A percentile compares a stretch with the other conserved stretches of the same genome.
phyloP scores from a whole-genome alignment of 1,284 basidiomycete species.

The Xerocomus nothofagi region DNA sequence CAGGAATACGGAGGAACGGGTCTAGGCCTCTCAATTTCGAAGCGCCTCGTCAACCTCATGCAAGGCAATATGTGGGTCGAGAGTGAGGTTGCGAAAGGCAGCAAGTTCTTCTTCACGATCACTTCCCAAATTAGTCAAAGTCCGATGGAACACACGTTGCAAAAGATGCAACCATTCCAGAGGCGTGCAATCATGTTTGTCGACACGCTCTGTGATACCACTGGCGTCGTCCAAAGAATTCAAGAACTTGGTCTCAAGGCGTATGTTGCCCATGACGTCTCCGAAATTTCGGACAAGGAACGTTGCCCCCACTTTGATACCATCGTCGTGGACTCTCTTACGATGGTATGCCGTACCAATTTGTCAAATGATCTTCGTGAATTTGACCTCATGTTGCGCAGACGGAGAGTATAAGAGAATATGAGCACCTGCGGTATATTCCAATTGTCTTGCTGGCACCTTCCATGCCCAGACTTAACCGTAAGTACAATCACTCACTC shows the following conservation, averaged over 20 bases:
- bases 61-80: constrained; percentile 99
- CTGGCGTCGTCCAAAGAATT: constrained; percentile 79
- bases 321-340: constrained; percentile 90
- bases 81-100: constrained; percentile 88
- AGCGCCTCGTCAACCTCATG: constrained; percentile 97
- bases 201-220: constrained; percentile 80
- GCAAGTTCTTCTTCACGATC: constrained; percentile 97
- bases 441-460: constrained; percentile 95
- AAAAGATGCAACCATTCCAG: constrained; percentile 77
- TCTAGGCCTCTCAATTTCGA: constrained; percentile 93
- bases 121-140: constrained; percentile 79
- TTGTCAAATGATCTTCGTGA: constrained; percentile 3
- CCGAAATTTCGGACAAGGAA: constrained; percentile 79
- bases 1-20: constrained; percentile 98
- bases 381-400: constrained; percentile 35
- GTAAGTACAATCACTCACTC: constrained; percentile 45
- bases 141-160: constrained; percentile 68
- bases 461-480: constrained; percentile 68
- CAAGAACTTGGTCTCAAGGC: constrained; percentile 82
- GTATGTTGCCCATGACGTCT: constrained; percentile 75
- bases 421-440: constrained; percentile 95
- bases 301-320: constrained; percentile 91
- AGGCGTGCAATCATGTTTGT: constrained; percentile 87
- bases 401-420: constrained; percentile 88
- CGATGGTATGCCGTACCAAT: constrained; percentile 59